phyloP scores from a whole-genome alignment of 352 stramenopile genomes.

The Nothophytophthora sp. region DNA sequence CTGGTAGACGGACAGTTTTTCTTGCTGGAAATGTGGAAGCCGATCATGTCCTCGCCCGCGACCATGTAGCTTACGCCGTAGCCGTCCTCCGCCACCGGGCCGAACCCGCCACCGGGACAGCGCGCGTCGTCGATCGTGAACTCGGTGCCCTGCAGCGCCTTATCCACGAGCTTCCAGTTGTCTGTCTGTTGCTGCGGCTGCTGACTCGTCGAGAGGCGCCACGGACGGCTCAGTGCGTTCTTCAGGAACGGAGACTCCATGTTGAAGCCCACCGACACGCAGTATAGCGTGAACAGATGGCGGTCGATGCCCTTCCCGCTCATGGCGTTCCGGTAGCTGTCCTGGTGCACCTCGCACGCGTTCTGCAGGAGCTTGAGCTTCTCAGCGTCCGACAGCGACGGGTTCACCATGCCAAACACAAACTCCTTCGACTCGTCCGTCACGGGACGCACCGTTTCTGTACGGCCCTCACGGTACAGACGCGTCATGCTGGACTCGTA shows the following conservation, averaged over 20 bases:
- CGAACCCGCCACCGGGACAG: constrained; percentile 88
- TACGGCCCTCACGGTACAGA: constrained; percentile 95
- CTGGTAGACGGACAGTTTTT: constrained; percentile 70
- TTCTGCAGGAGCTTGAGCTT: constrained; percentile 86
- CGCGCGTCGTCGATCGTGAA: constrained; percentile 58
- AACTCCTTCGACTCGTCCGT: constrained; percentile 92
- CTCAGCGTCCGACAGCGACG: constrained; percentile 66
- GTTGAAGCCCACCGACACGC: constrained; percentile 83
- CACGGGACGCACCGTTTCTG: constrained; percentile 91
- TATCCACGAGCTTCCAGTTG: constrained; percentile 76
- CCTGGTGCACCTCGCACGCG: constrained; percentile 90
- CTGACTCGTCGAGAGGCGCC: constrained; percentile 89
- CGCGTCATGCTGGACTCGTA: constrained; percentile 98
- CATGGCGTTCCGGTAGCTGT: constrained; percentile 91
- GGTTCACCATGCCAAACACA: constrained; percentile 83
- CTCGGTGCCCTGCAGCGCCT: constrained; percentile 55
- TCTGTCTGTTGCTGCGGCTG: constrained; percentile 90
- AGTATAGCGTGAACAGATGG: constrained; percentile 96
- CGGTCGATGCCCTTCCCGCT: constrained; percentile 93
- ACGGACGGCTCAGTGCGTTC: constrained; percentile 80
- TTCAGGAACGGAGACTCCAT: constrained; percentile 91
- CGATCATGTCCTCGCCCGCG: constrained; percentile 84
- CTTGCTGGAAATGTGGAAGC: constrained; percentile 92
- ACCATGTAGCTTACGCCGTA: constrained; percentile 94
- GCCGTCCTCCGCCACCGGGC: constrained; percentile 87